A percentile compares a stretch with the other conserved stretches of the same genome.
phyloP scores from a whole-genome alignment of 306 rosid species.

The Quercus ilex region DNA sequence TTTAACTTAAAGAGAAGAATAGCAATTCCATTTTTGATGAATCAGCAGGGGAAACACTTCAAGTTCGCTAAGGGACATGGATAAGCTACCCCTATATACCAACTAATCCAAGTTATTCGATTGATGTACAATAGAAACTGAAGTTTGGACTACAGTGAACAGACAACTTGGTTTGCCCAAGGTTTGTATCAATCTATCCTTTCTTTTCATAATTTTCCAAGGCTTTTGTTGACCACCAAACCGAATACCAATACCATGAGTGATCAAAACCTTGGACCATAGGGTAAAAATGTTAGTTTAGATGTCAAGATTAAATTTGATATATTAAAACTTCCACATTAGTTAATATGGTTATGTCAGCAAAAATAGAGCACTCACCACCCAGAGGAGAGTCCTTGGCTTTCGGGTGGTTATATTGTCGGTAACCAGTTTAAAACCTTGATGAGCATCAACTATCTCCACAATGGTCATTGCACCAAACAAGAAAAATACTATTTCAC shows the following conservation, averaged over 20 bases:
- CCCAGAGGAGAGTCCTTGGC: constrained; percentile 89
- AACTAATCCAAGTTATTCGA: not conserved
- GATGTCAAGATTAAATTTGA: constrained; percentile 1
- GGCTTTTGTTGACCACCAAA: not conserved
- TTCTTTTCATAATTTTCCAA: not conserved
- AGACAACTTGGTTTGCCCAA: not conserved
- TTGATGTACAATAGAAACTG: not conserved
- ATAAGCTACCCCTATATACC: not conserved
- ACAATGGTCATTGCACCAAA: constrained; percentile 99
- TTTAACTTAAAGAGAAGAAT: not conserved
- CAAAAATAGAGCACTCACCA: constrained; percentile 57
- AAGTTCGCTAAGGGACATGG: not conserved
- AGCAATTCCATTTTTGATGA: not conserved
- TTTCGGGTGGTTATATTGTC: constrained; percentile 89
- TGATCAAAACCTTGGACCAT: not conserved
- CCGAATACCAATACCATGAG: not conserved
- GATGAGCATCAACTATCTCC: constrained; percentile 89
- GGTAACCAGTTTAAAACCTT: constrained; percentile 91
- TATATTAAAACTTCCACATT: constrained; percentile 1
- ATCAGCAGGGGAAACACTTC: not conserved
- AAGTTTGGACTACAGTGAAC: not conserved
- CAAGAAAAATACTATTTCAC: constrained; percentile 93
- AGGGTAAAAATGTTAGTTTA: not conserved
- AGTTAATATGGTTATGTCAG: constrained; percentile 3
- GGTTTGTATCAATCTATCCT: not conserved